Evolutionary conservation across 352 stramenopile genomes (phyloP), one percentile per base, ranked within the genome.

Genomic region (Phytophthora pini): DNA sequence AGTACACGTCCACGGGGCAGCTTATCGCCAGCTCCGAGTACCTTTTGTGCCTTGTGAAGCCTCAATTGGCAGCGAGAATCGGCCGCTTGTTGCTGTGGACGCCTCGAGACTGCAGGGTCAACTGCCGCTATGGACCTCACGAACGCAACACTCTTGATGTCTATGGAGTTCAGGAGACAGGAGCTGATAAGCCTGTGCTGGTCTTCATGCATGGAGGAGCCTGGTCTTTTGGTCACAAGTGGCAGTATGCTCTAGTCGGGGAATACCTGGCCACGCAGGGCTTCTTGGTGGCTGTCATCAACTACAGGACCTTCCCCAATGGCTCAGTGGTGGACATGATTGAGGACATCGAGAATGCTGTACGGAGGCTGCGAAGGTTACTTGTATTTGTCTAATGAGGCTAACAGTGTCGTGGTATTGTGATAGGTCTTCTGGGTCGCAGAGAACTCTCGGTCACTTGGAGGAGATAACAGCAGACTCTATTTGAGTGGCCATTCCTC

Each of bases 181-280:
- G 31, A 51, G 11, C 11, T 12, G 46, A 48, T 41, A 76, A 63
- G 45, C 93, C 93, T 10, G 87, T 98, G 29, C 60, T 98, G 5
- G 72, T 98, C 31, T 98, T 98, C 58, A 75, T 97, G 58, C 89
- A 95, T 20, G 94, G 94, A 45, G 93, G 91, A n/a, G 85, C 79
- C n/a, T 93, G 83, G 82, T 82, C 81, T n/a, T 90, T 88, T 38
- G 84, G 79, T 3, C 79, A 90, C 65, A 90, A 92, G 70, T 93
- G 82, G 81, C 82, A 93, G 70, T 93, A 90, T 56, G 79, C 70
- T 20, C 68, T 89, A 13, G 82, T 92, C 20, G 85, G 82, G 8
- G 63, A 89, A 55, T 82, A 82, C 57, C 65, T 93, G 34, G 62
- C 77, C 59, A 58, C 76, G 24, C 73, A 84, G 31, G 80, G 73